Evolutionary conservation across 345 rosid genomes (phyloP).

Genomic region (Eucalyptus sp.): DNA sequence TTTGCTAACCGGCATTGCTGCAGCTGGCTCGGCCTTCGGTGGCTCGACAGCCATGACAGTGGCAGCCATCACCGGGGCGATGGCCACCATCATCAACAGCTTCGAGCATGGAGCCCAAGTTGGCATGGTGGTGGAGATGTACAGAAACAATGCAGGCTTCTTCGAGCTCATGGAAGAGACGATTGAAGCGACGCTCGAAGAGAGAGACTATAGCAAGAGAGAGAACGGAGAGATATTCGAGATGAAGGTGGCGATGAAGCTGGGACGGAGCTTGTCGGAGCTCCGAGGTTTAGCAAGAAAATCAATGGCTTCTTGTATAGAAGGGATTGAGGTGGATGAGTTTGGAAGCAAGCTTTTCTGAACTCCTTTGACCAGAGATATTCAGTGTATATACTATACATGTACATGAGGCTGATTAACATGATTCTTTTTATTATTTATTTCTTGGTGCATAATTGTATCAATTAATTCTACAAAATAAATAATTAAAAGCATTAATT

Average conservation of each 20-base stretch:
- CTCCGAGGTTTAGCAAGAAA: no score
- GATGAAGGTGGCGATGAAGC: no score
- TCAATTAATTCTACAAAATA: background rate
- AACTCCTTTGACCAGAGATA: no score
- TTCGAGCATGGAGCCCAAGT: background rate
- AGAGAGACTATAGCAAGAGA: no score
- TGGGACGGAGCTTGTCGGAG: no score
- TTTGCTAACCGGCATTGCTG: background rate
- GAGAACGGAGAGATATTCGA: no score
- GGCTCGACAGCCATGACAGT: background rate
- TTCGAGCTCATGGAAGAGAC: background rate
- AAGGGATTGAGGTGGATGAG: no score
- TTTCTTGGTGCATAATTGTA: background rate
- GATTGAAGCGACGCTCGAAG: no score
- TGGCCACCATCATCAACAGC: background rate
- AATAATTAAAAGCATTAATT: background rate
- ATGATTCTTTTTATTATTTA: background rate
- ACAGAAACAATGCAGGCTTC: background rate
- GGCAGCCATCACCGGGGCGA: background rate
- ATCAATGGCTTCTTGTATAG: no score
- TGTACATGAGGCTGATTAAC: background rate
- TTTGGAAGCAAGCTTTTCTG: no score
- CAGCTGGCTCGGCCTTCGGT: background rate
- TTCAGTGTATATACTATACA: background rate
- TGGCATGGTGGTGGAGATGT: constrained; percentile 1